Evolutionary conservation across 108 stramenopile species (phyloP), one percentile per base, ranked within the genome.

Genomic region (Nitzschia palea): DNA sequence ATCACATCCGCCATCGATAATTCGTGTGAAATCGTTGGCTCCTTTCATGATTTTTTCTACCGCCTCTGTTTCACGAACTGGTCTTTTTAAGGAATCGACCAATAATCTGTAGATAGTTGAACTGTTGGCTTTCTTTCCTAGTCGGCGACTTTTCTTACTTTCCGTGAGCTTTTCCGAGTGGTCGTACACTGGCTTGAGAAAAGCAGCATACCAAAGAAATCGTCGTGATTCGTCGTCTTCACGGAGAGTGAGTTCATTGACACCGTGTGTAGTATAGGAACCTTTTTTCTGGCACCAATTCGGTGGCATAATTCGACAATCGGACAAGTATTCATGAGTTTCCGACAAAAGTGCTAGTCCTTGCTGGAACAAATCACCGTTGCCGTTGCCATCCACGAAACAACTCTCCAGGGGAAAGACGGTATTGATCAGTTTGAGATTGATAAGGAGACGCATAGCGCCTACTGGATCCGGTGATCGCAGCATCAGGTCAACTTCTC

Each of bases 401-500:
- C 60, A 69, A 17, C 40, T 59, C 18, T 73, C 55, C 1, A 81
- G 33, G 14, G 88, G 86, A 65, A 91, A 90, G 10, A 91, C 93
- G 1, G 86, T 90, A 3, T 71, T 72, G 22, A 77, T 81, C 55
- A 94, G 71, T 10, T 84, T 70, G 25, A 91, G 62, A 56, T 86
- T 86, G 29, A 86, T 76, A 27, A 94, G 68, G 5, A 90, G 71
- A 33, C 88, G 79, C 83, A 94, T 88, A 6, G 88, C 93, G 8
- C 93, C 90, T 0, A 91, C 93, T 27, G 93, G 93, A 70, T 94
- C 94, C 17, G 77, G 84, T 18, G 85, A 88, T 59, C 89, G 74
- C 6, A 95, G 65, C 90, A 95, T 95, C 42, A 91, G 61, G 59
- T 95, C 94, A 6, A 95, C 78, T 56, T 91, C 94, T 32, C 86